phyloP scores from a whole-genome alignment of 345 rosid genomes.

The Euphorbia lathyris region DNA sequence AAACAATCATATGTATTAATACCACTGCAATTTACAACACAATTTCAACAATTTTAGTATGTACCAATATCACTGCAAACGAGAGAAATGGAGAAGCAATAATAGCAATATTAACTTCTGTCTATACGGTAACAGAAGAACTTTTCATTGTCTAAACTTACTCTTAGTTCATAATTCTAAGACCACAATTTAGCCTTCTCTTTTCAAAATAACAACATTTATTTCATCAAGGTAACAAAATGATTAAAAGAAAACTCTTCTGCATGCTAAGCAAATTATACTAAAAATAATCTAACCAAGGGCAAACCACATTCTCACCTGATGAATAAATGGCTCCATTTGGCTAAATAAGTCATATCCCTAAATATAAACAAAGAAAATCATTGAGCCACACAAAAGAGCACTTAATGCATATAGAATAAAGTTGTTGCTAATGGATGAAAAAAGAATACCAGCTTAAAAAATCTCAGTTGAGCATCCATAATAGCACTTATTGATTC shows the following conservation, averaged over 20 bases:
- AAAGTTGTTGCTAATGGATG: slow-evolving; percentile 11
- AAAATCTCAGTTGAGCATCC: slow-evolving; percentile 86
- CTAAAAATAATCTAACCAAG: slow-evolving; percentile 1
- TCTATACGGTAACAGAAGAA: not conserved
- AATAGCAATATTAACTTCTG: not conserved
- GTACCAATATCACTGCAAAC: not conserved
- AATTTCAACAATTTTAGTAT: too few species aligned
- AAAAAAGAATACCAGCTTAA: slow-evolving; percentile 58
- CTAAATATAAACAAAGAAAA: slow-evolving; percentile 42
- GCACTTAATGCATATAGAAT: slow-evolving; percentile 3
- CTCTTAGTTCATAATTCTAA: not conserved
- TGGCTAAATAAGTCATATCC: slow-evolving; percentile 71
- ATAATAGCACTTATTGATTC: slow-evolving; percentile 85
- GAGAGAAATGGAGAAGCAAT: not conserved
- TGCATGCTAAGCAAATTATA: not conserved
- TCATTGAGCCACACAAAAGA: slow-evolving; percentile 12
- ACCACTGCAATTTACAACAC: too few species aligned
- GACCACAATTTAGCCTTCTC: not conserved
- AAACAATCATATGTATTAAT: too few species aligned
- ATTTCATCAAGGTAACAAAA: not conserved
- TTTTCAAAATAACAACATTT: not conserved
- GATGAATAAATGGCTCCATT: slow-evolving; percentile 78
- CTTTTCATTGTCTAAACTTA: not conserved
- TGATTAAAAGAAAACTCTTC: not conserved
- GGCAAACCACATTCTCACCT: slow-evolving; percentile 40